Conservation (phyloP, 2,329 filamentous ascomycete genomes). For the Orbilia oligospora region DNA sequence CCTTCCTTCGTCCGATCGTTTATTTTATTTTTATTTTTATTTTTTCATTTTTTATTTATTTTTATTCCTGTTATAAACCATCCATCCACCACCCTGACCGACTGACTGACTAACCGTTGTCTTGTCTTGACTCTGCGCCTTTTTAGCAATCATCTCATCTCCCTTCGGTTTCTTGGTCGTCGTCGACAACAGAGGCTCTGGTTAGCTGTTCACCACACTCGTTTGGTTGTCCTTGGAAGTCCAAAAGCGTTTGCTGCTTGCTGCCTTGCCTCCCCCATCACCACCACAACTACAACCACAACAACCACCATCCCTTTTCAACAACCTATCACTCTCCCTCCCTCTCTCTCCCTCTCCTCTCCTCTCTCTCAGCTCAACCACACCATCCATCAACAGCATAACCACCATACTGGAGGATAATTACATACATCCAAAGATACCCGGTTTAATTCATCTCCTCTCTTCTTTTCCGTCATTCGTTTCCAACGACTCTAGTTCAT, state of each 20-base stretch:
- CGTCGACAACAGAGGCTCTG: slow-evolving; percentile 61
- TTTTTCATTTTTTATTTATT: slow-evolving; percentile 18
- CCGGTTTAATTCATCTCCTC: not conserved
- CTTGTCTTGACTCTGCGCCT: too few species aligned
- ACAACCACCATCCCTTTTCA: slow-evolving; percentile 19
- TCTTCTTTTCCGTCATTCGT: slow-evolving; percentile 27
- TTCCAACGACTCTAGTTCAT: slow-evolving; percentile 7
- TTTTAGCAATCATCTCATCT: slow-evolving; percentile 32
- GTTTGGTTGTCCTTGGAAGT: slow-evolving; percentile 50
- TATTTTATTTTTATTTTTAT: slow-evolving; percentile 22
- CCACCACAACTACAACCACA: too few species aligned
- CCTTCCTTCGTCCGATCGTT: slow-evolving; percentile 15
- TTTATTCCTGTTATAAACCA: slow-evolving; percentile 4
- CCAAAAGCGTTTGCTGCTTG: slow-evolving; percentile 41
- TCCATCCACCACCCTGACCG: not conserved
- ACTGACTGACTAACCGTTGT: slow-evolving; percentile 28
- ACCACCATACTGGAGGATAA: not conserved
- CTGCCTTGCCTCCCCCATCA: not conserved
- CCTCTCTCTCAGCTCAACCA: not conserved
- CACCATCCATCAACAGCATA: slow-evolving; percentile 12
- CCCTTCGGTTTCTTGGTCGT: slow-evolving; percentile 42
- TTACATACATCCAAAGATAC: not conserved
- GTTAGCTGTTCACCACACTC: slow-evolving; percentile 61
- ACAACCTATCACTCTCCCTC: slow-evolving; percentile 11
- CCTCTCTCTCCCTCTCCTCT: not conserved